These are phyloP conservation scores for Cornus controversa DNA, from an alignment of 148 eudicot species.

Conservation along the genomic window DNA sequence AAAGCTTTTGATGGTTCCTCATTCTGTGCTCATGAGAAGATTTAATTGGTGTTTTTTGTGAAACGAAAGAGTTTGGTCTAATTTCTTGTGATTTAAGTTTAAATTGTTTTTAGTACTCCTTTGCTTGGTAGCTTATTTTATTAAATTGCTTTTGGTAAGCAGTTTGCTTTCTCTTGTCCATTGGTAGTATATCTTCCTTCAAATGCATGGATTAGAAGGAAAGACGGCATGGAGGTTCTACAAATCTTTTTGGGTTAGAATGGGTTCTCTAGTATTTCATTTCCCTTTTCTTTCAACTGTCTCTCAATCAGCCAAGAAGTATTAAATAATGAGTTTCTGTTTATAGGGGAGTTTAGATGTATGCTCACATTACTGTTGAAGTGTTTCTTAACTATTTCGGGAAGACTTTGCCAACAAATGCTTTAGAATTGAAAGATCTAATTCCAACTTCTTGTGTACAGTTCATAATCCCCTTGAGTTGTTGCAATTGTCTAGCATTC, in stretches of 20 bases:
- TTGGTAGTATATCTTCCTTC: not conserved
- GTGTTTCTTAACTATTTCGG: not conserved
- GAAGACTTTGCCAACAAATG: not conserved
- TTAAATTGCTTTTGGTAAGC: not conserved
- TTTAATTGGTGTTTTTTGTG: too few species aligned
- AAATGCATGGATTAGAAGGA: not conserved
- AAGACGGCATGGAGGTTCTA: not conserved
- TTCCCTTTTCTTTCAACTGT: not conserved
- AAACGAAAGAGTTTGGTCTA: too few species aligned
- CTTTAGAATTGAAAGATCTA: not conserved
- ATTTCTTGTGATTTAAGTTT: too few species aligned
- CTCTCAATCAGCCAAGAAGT: not conserved
- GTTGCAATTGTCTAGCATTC: not conserved
- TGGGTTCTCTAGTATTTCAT: not conserved
- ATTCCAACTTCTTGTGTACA: not conserved
- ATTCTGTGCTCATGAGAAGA: too few species aligned
- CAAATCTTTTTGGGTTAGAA: constrained; percentile 1
- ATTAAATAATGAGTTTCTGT: not conserved
- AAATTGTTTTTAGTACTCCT: too few species aligned
- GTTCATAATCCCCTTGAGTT: not conserved
- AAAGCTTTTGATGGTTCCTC: too few species aligned
- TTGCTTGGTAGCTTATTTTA: too few species aligned
- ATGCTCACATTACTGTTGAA: not conserved
- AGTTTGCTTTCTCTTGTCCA: not conserved
- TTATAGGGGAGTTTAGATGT: not conserved